phyloP scores from a whole-genome alignment of 179 eudicot genomes.

The Drosera spatulata region DNA sequence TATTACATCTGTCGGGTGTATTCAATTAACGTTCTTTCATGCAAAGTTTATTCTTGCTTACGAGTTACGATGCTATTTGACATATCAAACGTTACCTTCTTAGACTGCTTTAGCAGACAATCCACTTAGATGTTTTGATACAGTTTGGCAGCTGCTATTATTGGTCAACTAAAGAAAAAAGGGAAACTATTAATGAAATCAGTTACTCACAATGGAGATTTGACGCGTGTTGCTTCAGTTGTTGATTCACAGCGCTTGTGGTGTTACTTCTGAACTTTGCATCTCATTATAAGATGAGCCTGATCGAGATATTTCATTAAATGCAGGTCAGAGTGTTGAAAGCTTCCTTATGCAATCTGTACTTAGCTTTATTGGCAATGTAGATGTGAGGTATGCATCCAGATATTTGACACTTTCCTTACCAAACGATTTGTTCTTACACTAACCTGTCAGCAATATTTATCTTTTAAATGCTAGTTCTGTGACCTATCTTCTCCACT shows the following conservation, averaged over 20 bases:
- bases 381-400: constrained; percentile 63
- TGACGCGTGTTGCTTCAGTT: too few species aligned
- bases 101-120: too few species aligned
- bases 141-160: too few species aligned
- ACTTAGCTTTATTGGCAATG: constrained; percentile 62
- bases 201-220: too few species aligned
- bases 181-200: too few species aligned
- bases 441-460: not conserved
- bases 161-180: too few species aligned
- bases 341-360: constrained; percentile 41
- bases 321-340: constrained; percentile 56
- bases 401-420: constrained; percentile 1
- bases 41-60: too few species aligned
- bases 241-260: not conserved
- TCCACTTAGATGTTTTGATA: too few species aligned
- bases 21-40: too few species aligned
- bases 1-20: not conserved
- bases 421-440: constrained; percentile 13
- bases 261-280: too few species aligned
- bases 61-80: too few species aligned
- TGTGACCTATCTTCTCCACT: constrained; percentile 65
- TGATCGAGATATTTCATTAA: not conserved
- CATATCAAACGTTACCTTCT: too few species aligned
- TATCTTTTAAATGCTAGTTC: constrained; percentile 34
- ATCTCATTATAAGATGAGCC: not conserved